Base-by-base conservation (phyloP, 106 monocot species). In the Posidonia australis region DNA sequence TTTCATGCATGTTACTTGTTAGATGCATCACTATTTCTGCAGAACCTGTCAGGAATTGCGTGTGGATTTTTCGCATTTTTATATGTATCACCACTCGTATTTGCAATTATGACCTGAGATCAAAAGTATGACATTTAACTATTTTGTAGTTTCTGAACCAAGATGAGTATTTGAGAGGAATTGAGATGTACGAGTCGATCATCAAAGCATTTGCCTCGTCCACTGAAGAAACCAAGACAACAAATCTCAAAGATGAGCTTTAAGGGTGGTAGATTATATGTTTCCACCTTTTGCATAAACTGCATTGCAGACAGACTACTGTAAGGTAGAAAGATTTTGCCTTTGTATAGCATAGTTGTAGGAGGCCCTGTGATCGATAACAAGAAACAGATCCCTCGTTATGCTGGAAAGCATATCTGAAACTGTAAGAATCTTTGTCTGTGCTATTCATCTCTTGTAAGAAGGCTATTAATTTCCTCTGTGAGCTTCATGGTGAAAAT, bases 111-210 rank as follows among this genome's bases (percentile, higher is more conserved):
- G 10, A 17, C 49, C 3, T 49, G 49, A 17, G 49, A 49, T 49
- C 49, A n/a, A 49, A 49, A 49, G 13, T 49, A 17, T 49, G 13
- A 49, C 49, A 49, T 3, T 7, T 7, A 0, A 49, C 19, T 42
- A 10, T 46, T 9, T 12, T 72, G 69, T 77, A 94, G 89, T 94
- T 84, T 74, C 67, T 94, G 76, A 82, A 71, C 74, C 78, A 72
- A 82, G 89, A 56, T 25, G 94, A 86, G 74, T 94, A 94, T 65
- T 60, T 94, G 26, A 94, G 74, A 80, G 94, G 94, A 69, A 86
- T 94, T 13, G 69, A 30, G 63, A 68, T 94, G 41, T 94, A 90
- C 25, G 86, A 84, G 67, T 90, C 89, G 0, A 82, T 94, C 48
- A 90, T 94, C 72, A 82, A 62, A 72, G 58, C 69, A 18, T 71